Conservation (phyloP, 2,329 filamentous ascomycete species). For the Xylariaceae sp. region DNA sequence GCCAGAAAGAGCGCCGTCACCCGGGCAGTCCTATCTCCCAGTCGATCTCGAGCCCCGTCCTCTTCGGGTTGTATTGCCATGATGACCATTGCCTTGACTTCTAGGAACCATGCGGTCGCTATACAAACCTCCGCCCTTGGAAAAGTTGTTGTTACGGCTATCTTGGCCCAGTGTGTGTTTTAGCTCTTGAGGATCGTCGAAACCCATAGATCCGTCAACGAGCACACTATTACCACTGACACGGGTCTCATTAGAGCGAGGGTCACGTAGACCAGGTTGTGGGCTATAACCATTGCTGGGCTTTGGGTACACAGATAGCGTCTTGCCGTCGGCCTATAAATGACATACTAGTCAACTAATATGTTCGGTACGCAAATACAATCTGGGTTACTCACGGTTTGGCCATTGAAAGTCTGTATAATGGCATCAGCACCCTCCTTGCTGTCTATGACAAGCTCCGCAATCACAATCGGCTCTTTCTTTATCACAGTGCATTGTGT, state of each 20-base stretch:
- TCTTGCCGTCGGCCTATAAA: constrained; percentile 64
- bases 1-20: too few species aligned
- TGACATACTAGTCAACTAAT: background rate
- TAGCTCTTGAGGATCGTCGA: constrained; percentile 40
- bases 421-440: constrained; percentile 70
- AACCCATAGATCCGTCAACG: constrained; percentile 51
- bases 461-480: constrained; percentile 66
- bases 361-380: too few species aligned
- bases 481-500: constrained; percentile 64
- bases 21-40: constrained; percentile 16
- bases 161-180: background rate
- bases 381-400: constrained; percentile 54
- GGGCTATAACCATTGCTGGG: constrained; percentile 30
- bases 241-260: constrained; percentile 28
- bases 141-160: background rate
- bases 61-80: constrained; percentile 16
- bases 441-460: constrained; percentile 71
- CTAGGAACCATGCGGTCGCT: constrained; percentile 42
- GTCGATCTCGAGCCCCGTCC: constrained; percentile 18
- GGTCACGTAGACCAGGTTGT: constrained; percentile 28
- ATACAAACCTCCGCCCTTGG: constrained; percentile 41
- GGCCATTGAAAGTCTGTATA: constrained; percentile 72
- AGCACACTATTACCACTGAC: constrained; percentile 33
- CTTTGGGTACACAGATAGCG: constrained; percentile 71
- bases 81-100: constrained; percentile 13